Base-by-base conservation (phyloP, 1,139 yeast species). In the Kodamaea sp. region DNA sequence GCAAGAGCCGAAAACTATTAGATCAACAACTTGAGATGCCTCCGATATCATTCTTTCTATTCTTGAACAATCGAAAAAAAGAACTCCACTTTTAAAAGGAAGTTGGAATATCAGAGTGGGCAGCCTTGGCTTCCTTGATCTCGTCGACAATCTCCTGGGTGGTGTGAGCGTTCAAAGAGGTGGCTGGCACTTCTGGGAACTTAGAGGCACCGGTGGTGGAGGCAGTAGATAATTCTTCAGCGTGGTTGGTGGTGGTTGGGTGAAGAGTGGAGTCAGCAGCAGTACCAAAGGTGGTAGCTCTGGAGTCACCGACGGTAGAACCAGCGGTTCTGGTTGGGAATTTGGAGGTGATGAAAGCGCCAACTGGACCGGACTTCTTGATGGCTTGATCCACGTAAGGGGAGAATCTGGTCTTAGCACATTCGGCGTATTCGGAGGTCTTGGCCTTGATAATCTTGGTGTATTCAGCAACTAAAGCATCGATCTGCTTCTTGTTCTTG, bases 401-500 rank as follows among this genome's bases (percentile, higher is more conserved):
- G 45, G 65, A 63, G 42, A 79, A 76, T 61, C 80, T 78, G 44
- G 74, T 73, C 46, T 75, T 73, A 34, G 80, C 83, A 32, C 67
- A 32, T 42, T 70, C 61, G 41, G 73, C 59, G 50, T 59, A 64
- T 56, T 81, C 83, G 28, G 67, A 50, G 39, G 78, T 59, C 64
- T 83, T 81, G 32, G 66, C 72, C 57, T 75, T 76, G 38, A 80
- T 80, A 34, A 76, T 52, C 46, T 73, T 67, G 28, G 80, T 65
- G 57, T 70, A 74, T 47, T 79, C 71, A 41, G 75, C 76, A 38
- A 84, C 74, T 36, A 79, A 77, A 34, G 82, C 80, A 63, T 90
- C 96, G 59, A 92, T 84, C 67, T 85, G 84, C 53, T 73, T 73
- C 73, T 88, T 82, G 76, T 86, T 81, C 48, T 73, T 74, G 48